phyloP scores from a whole-genome alignment of 1,284 basidiomycete species.

The Fomitopsis pinicola region DNA sequence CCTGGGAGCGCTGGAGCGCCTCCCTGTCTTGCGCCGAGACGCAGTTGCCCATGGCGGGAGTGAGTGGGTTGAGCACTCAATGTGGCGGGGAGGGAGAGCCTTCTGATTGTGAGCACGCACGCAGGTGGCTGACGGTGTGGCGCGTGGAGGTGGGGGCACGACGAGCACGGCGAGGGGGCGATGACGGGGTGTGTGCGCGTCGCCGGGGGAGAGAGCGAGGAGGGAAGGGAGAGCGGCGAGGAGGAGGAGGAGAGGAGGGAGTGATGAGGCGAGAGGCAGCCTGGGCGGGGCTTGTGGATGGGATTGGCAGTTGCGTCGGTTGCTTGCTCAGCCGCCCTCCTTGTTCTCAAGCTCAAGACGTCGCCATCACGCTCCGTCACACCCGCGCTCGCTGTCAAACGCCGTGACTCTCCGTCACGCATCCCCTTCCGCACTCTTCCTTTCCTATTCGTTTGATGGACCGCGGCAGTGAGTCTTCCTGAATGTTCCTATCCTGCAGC shows the following conservation, averaged over 20 bases:
- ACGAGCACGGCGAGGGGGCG: background rate
- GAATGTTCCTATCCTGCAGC: background rate
- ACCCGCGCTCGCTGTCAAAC: background rate
- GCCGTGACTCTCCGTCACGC: background rate
- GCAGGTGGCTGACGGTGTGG: background rate
- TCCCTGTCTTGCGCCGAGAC: conserved; percentile 54
- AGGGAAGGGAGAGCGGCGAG: background rate
- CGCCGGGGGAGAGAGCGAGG: background rate
- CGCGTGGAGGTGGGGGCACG: background rate
- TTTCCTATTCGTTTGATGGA: background rate
- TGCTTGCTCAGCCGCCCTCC: conserved; percentile 7
- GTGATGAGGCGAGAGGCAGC: background rate
- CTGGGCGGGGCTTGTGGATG: background rate
- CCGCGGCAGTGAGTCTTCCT: background rate
- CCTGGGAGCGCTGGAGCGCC: conserved; percentile 64
- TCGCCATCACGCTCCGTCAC: conserved; percentile 3
- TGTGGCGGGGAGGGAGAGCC: background rate
- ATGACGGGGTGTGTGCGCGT: background rate
- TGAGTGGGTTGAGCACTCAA: background rate
- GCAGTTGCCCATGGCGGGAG: conserved; percentile 58
- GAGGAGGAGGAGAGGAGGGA: background rate
- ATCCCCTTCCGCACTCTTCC: background rate
- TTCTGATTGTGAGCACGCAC: no score
- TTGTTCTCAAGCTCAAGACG: conserved; percentile 4
- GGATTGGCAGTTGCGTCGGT: background rate